Conservation (phyloP, 331 rosid genomes). For the Phaseolus coccineus region DNA sequence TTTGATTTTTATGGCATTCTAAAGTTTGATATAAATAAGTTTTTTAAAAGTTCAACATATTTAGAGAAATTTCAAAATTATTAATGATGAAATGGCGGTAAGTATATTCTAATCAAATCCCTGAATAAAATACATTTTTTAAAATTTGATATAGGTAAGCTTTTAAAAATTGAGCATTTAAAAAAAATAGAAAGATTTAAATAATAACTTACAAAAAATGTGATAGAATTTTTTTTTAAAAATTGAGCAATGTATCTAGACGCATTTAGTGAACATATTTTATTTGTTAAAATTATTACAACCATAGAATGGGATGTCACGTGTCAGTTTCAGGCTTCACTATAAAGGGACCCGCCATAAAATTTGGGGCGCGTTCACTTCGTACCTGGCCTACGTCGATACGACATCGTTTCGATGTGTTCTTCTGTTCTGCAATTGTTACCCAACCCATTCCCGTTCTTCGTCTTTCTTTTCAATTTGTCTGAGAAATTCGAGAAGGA, state of each 20-base stretch:
- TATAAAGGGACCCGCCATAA: slow-evolving; percentile 10
- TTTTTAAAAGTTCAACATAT: too few relatives aligned
- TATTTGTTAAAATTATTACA: neutral
- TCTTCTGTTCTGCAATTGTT: neutral
- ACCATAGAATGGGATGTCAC: neutral
- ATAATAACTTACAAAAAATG: neutral
- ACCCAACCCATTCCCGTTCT: slow-evolving; percentile 1
- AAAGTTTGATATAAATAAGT: too few relatives aligned
- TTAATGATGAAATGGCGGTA: too few relatives aligned
- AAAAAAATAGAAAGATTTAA: neutral
- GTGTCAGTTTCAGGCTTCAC: neutral
- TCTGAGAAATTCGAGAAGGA: slow-evolving; percentile 36
- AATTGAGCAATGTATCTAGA: neutral
- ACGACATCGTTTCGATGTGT: slow-evolving; percentile 28
- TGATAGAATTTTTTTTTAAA: neutral
- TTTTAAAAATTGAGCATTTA: too few relatives aligned
- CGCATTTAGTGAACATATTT: neutral
- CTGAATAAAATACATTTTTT: too few relatives aligned
- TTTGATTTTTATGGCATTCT: too few relatives aligned
- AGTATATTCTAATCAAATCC: too few relatives aligned
- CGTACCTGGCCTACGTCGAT: neutral
- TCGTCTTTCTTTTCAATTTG: slow-evolving; percentile 9
- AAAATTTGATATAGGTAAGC: too few relatives aligned
- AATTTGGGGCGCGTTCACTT: neutral
- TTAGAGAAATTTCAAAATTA: too few relatives aligned